Base-by-base conservation (phyloP, 1,139 yeast genomes). In the Yamadazyma friedrichii region DNA sequence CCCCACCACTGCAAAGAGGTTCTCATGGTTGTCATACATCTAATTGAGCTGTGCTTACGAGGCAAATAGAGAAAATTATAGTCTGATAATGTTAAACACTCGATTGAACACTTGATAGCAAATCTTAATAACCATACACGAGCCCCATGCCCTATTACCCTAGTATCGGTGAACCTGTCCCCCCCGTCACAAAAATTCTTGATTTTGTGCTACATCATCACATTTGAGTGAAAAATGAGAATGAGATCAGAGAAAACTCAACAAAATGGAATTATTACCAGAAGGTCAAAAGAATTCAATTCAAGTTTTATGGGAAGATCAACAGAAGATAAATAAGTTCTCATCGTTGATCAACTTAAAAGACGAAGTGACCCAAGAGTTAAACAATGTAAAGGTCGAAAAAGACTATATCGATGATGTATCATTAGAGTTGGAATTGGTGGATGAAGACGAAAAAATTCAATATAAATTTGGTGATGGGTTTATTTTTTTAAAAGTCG, bases 371-470 rank as follows among this genome's bases (percentile, higher is more conserved):
- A 69, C 73, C 33, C 74, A 64, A n/a, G 71, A 71, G 38, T 67
- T 87, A 36, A 65, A 67, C 28, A 65, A 67, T 42, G 70, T 74
- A 46, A 70, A 75, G 51, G 76, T 78, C 42, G 96, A 89, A 55
- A 87, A 88, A 54, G 98, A 91, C 56, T 88, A 88, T 55, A 67
- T 91, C 33, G 96, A 88, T 51, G 98, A 93, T 56, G 82, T 89
- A 35, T 70, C 87, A 9, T 60, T 88, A 59, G 98, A 93, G 57
- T 71, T 93, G 39, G 98, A 93, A 61, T 74, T 93, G 35, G 66
- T 88, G 28, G 98, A 86, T 59, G 93, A 84, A 51, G 89, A 82
- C 44, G 91, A 84, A 36, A 67, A 74, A 45, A 64, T 81, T n/a
- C 80, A 78, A 47, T 82, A 82, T 58, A 80, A 80, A 46, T 59